Base-by-base conservation (phyloP, 768 basidiomycete species). In the Mrakia frigida region DNA sequence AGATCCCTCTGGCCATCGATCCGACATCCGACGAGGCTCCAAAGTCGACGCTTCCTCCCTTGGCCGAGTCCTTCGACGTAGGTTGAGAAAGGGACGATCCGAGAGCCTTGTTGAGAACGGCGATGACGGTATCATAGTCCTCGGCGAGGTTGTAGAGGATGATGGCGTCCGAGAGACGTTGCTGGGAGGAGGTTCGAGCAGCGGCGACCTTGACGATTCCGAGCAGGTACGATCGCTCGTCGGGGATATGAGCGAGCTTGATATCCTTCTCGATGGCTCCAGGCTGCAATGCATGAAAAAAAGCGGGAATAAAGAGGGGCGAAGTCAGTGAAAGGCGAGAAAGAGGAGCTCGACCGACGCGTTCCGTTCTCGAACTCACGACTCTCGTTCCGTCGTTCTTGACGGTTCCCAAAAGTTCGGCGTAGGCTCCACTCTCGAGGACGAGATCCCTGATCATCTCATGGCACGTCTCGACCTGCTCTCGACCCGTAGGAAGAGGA, bases 101-200 rank as follows among this genome's bases (percentile, higher is more conserved):
- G 2, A 99, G 87, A 2, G 93, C 92, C 74, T 89, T 89, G 21
- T 93, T 93, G 50, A 98, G 90, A 73, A 92, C 92, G 10, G 89
- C 87, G 59, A 98, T 88, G 74, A 98, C 96, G 35, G 92, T 93
- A 21, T 87, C 84, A 82, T 94, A 94, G 79, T 95, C 92, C 46
- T 92, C 92, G 0, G 95, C 95, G 52, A 98, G 89, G 84, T 98
- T 95, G 85, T 94, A 98, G 61, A 99, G 85, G 82, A 94, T 93
- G 85, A 98, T 94, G 3, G 94, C 94, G 82, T 98, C 94, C 2
- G 90, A 87, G 53, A 92, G 82, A 43, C 92, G 90, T 80, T 93
- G 90, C 80, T 94, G 94, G 73, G 91, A 88, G 81, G 93, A 89
- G 1, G 91, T 91, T 79, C 92, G 87, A 41, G 87, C 87, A 0